These are phyloP conservation scores for Perkinsus marinus DNA, from an alignment of 169 alveolate genomes.

Conservation along the genomic window DNA sequence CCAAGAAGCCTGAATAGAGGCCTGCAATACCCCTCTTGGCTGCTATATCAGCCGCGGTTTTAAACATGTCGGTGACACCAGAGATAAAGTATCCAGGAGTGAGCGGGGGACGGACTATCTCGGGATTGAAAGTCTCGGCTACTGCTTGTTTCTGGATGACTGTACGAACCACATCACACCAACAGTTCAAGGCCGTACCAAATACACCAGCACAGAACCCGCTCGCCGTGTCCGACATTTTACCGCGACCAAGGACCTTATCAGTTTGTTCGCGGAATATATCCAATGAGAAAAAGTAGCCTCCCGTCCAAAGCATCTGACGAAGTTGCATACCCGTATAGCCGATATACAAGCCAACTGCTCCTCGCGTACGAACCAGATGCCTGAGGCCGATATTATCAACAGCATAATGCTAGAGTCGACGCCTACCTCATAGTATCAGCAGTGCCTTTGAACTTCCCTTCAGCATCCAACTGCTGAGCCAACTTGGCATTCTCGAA, in stretches of 20 bases:
- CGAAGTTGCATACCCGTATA: slow-evolving; percentile 6
- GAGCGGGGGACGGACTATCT: not conserved
- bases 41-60: not conserved
- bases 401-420: not conserved
- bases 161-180: slow-evolving; percentile 14
- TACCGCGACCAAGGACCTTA: not conserved
- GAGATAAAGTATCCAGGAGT: not conserved
- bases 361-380: not conserved
- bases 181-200: slow-evolving; percentile 8
- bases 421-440: not conserved
- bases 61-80: not conserved
- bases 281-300: not conserved
- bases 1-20: slow-evolving; percentile 7
- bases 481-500: slow-evolving; percentile 10
- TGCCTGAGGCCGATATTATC: not conserved
- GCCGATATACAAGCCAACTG: slow-evolving; percentile 1
- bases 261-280: not conserved
- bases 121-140: slow-evolving; percentile 6
- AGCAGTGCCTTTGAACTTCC: not conserved
- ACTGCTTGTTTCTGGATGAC: slow-evolving; percentile 7
- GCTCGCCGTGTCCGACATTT: not conserved
- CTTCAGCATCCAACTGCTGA: slow-evolving; percentile 1
- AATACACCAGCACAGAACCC: slow-evolving; percentile 14
- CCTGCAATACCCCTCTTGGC: slow-evolving; percentile 6
- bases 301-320: slow-evolving; percentile 1